Conservation (phyloP, 2,329 filamentous ascomycete species). For the Penicillium polonicum region DNA sequence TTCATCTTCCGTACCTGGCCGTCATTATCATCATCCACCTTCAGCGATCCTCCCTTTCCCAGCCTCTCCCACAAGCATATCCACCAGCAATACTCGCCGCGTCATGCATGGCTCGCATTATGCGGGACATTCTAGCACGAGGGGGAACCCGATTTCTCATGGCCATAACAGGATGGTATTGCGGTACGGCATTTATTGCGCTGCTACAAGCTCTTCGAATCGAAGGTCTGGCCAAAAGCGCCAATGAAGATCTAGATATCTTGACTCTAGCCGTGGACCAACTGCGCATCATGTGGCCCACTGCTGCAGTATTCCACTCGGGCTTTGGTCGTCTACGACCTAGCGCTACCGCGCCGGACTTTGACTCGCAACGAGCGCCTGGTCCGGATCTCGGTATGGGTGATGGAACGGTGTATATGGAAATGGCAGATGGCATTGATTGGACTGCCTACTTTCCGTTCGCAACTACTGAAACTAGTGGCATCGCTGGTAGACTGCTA, state of each 20-base stretch:
- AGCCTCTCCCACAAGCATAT: constrained; percentile 40
- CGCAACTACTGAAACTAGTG: constrained; percentile 32
- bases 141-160: constrained; percentile 44
- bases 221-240: constrained; percentile 30
- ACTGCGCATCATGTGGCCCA: constrained; percentile 38
- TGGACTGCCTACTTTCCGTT: constrained; percentile 40
- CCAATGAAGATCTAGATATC: constrained; percentile 36
- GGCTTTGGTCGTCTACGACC: constrained; percentile 20
- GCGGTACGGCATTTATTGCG: constrained; percentile 44
- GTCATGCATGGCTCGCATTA: constrained; percentile 41
- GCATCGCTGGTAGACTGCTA: constrained; percentile 12
- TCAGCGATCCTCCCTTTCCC: constrained; percentile 38
- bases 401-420: constrained; percentile 11
- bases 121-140: constrained; percentile 41
- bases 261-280: constrained; percentile 35
- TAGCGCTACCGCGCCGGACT: constrained; percentile 27
- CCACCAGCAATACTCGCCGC: constrained; percentile 41
- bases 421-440: constrained; percentile 28
- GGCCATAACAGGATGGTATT: constrained; percentile 48
- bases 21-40: constrained; percentile 29
- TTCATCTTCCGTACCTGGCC: background rate
- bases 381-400: constrained; percentile 13
- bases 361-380: constrained; percentile 5
- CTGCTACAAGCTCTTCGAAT: constrained; percentile 42
- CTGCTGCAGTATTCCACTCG: constrained; percentile 36